Evolutionary conservation across 1,284 basidiomycete species (phyloP).

Genomic region (Rugosomyces carneus): DNA sequence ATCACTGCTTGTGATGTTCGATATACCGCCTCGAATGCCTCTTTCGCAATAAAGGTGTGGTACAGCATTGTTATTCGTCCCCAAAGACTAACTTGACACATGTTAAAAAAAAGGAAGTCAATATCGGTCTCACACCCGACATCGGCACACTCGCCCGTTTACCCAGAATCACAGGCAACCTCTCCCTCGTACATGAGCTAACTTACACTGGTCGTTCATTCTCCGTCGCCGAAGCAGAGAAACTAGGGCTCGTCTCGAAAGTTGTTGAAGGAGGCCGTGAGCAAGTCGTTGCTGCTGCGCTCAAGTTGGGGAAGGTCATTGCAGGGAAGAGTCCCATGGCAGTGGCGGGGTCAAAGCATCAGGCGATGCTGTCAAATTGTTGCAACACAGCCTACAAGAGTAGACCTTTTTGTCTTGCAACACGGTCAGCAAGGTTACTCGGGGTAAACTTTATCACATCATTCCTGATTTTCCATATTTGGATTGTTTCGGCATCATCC

Average conservation of each 20-base stretch:
- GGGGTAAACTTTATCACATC: too few species aligned
- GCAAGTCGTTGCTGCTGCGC: slow-evolving; percentile 51
- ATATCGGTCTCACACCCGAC: slow-evolving; percentile 87
- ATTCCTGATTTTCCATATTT: too few species aligned
- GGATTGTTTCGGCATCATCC: too few species aligned
- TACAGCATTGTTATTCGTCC: too few species aligned
- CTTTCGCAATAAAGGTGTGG: slow-evolving; percentile 74
- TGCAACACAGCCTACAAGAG: too few species aligned
- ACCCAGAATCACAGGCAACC: slow-evolving; percentile 78
- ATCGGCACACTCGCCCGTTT: slow-evolving; percentile 85
- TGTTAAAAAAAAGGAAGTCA: slow-evolving; percentile 65
- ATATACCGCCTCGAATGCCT: slow-evolving; percentile 56
- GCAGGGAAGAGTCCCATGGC: slow-evolving; percentile 82
- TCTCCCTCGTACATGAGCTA: slow-evolving; percentile 74
- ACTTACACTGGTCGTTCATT: slow-evolving; percentile 78
- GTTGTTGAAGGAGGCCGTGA: slow-evolving; percentile 65
- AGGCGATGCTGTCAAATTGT: slow-evolving; percentile 58
- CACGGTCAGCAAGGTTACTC: too few species aligned
- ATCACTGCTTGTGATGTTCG: slow-evolving; percentile 80
- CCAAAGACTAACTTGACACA: neutral
- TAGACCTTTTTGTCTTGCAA: too few species aligned
- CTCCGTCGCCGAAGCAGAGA: slow-evolving; percentile 60
- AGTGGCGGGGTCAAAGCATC: slow-evolving; percentile 74
- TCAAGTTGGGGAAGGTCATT: slow-evolving; percentile 64
- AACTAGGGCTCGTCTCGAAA: slow-evolving; percentile 74